Evolutionary conservation across 1,284 basidiomycete genomes (phyloP).

Genomic region (Marasmius oreades): DNA sequence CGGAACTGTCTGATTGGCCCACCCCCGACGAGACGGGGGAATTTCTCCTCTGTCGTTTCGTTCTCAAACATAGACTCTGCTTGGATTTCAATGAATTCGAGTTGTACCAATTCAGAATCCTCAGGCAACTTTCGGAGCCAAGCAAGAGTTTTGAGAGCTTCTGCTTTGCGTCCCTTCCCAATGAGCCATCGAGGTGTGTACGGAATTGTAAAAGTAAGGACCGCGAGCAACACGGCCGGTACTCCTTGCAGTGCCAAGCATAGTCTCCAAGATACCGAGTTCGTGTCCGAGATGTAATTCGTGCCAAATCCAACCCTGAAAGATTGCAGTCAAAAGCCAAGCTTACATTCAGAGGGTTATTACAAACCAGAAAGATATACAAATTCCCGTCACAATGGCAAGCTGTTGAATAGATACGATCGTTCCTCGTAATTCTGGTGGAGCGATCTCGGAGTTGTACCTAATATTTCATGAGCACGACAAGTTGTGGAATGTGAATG

Average conservation of each 20-base stretch:
- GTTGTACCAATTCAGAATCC: conserved; percentile 28
- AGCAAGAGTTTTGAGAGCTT: conserved; percentile 30
- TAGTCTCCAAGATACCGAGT: conserved; percentile 30
- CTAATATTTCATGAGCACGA: not conserved
- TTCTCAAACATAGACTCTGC: conserved; percentile 29
- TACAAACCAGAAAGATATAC: conserved; percentile 21
- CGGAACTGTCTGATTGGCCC: conserved; percentile 18
- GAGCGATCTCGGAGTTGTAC: conserved; percentile 24
- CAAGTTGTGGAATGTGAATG: not conserved
- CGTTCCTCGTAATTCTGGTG: conserved; percentile 23
- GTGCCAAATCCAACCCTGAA: conserved; percentile 25
- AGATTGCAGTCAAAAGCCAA: not conserved
- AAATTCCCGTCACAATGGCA: conserved; percentile 20
- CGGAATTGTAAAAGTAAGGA: conserved; percentile 27
- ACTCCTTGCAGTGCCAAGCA: conserved; percentile 36
- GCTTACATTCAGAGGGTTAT: not conserved
- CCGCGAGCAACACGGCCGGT: conserved; percentile 30
- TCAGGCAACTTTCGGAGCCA: conserved; percentile 32
- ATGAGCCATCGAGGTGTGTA: conserved; percentile 40
- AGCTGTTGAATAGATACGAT: conserved; percentile 23
- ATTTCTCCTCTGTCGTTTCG: conserved; percentile 19
- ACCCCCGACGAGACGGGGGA: conserved; percentile 17
- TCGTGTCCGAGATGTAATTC: conserved; percentile 25
- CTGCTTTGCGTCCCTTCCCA: conserved; percentile 29
- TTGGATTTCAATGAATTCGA: conserved; percentile 29